phyloP scores from a whole-genome alignment of 2,329 filamentous ascomycete genomes.

The Aspergillus brunneoviolaceus region DNA sequence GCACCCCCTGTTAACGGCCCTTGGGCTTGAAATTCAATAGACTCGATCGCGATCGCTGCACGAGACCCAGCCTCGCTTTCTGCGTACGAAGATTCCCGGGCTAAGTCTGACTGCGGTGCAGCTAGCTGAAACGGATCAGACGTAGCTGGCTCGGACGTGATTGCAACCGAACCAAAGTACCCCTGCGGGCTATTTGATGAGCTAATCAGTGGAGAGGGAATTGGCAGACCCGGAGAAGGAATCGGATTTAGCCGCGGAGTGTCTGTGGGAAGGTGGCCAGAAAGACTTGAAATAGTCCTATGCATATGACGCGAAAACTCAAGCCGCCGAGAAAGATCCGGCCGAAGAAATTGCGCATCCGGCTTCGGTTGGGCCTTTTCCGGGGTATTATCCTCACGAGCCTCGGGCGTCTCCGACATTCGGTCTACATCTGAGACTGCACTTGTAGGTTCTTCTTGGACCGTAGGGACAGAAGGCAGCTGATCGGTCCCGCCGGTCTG shows the following conservation, averaged over 20 bases:
- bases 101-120: slow-evolving; percentile 1
- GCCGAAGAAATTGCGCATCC: slow-evolving; percentile 9
- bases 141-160: slow-evolving; percentile 13
- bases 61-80: background rate
- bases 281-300: background rate
- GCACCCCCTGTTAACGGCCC: background rate
- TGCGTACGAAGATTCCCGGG: background rate
- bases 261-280: slow-evolving; percentile 26
- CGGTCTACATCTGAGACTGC: background rate
- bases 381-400: background rate
- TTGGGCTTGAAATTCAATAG: background rate
- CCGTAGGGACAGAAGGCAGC: background rate
- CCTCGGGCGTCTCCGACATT: background rate
- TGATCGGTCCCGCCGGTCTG: background rate
- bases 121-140: slow-evolving; percentile 12
- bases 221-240: slow-evolving; percentile 40
- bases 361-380: background rate
- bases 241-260: slow-evolving; percentile 42
- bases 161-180: slow-evolving; percentile 32
- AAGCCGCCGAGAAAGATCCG: background rate
- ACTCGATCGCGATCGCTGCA: background rate
- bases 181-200: slow-evolving; percentile 24
- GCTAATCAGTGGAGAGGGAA: slow-evolving; percentile 41
- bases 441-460: background rate
- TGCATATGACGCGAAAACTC: slow-evolving; percentile 3